Conservation (phyloP, 129 eudicot genomes). For the Helianthus tuberosus region DNA sequence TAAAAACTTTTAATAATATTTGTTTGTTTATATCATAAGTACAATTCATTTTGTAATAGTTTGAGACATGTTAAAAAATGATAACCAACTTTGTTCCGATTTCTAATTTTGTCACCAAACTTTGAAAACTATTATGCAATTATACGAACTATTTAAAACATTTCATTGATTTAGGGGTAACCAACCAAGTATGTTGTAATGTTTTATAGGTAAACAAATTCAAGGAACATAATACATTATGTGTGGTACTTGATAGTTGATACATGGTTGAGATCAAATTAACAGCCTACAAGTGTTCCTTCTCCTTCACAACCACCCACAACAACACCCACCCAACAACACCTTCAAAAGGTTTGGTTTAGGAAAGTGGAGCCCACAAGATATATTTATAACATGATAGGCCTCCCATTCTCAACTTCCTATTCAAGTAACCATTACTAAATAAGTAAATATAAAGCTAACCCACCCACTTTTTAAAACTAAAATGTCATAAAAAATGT, state of each 20-base stretch:
- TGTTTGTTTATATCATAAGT: neutral
- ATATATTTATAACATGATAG: constrained; percentile 19
- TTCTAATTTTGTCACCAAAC: neutral
- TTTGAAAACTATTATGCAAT: neutral
- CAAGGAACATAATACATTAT: constrained; percentile 6
- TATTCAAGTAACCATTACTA: constrained; percentile 23
- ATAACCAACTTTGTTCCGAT: neutral
- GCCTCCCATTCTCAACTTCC: constrained; percentile 32
- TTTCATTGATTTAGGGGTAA: constrained; percentile 22
- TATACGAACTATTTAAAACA: neutral
- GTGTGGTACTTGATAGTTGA: constrained; percentile 7
- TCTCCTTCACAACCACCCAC: constrained; percentile 39
- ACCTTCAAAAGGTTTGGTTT: constrained; percentile 30
- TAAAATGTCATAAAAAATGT: constrained; percentile 21
- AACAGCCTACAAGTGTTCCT: constrained; percentile 31
- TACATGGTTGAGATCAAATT: constrained; percentile 10
- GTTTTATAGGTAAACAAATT: constrained; percentile 41
- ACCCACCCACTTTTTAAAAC: constrained; percentile 27
- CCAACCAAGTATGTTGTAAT: constrained; percentile 21
- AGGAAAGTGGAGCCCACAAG: constrained; percentile 32
- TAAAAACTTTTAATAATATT: neutral
- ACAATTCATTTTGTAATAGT: too few species aligned
- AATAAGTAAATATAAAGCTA: constrained; percentile 14
- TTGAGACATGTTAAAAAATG: neutral
- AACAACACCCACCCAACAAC: constrained; percentile 38